Base-by-base conservation (phyloP, 208 protist genomes). In the Tritrichomonas musculus region DNA sequence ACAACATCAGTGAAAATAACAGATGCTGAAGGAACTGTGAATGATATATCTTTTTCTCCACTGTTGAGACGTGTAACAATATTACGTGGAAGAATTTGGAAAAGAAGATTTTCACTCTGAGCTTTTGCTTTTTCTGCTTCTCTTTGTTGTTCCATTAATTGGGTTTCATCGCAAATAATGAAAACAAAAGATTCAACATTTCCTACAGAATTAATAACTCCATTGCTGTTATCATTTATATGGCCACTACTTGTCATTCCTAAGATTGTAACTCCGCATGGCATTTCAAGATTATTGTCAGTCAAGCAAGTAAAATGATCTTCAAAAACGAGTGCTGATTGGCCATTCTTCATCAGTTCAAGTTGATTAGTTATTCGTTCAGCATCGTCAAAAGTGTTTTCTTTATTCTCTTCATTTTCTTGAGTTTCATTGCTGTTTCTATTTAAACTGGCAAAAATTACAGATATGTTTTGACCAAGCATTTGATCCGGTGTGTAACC, bases 131-230 rank as follows among this genome's bases (percentile, higher is more conserved):
- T 44, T 77, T 44, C 8, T 14, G 5, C 13, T 36, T 17, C 36
- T 33, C 4, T 44, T 36, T 77, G 0, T 77, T 77, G 8, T 44
- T 0, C 8, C 33, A 44, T 44, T 44, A 25, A 25, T 33, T 11
- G 0, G 22, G 13, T 77, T 77, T 36, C 8, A 41, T 77, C 69
- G 2, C 36, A 20, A 33, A 77, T 17, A 77, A 77, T 44, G 33
- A 77, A 44, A 77, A 77, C 69, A 44, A 77, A 44, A 41, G 69
- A 77, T 72, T 72, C n/a, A n/a, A n/a, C n/a, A n/a, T n/a, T n/a
- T 5, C 53, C 53, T 22, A 60, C 17, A 60, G 53, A 22, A 22
- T 5, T 60, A 60, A 22, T 60, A 60, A 17, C 53, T 60, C 11
- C 53, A 60, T 60, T 60, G 17, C 17, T 5, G n/a, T n/a, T 72